Evolutionary conservation across 2,329 filamentous ascomycete genomes (phyloP).

Genomic region (Colletotrichum sp.): DNA sequence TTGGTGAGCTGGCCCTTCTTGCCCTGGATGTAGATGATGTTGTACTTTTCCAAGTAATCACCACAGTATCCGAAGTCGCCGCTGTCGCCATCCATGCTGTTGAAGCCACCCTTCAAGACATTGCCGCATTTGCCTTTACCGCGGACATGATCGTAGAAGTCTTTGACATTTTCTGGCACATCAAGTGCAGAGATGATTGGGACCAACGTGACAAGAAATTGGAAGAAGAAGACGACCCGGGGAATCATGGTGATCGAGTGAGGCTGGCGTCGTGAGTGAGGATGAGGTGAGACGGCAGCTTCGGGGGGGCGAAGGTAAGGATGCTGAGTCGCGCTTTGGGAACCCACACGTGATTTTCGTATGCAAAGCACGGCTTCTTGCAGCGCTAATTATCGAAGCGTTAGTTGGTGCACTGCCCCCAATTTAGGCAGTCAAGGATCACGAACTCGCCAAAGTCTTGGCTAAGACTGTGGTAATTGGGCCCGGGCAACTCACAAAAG

Average conservation of each 20-base stretch:
- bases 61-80: constrained; percentile 50
- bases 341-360: constrained; percentile 1
- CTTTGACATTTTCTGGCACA: constrained; percentile 44
- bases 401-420: constrained; percentile 1
- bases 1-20: constrained; percentile 47
- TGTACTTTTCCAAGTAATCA: constrained; percentile 43
- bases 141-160: constrained; percentile 45
- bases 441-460: constrained; percentile 1
- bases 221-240: not conserved
- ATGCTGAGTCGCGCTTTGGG: not conserved
- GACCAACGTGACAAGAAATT: not conserved
- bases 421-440: not conserved
- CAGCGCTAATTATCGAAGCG: not conserved
- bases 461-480: not conserved
- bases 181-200: constrained; percentile 26
- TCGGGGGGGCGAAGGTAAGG: not conserved
- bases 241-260: not conserved
- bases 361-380: not conserved
- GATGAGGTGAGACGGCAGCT: constrained; percentile 8
- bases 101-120: constrained; percentile 43
- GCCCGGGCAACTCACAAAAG: not conserved
- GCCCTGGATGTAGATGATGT: constrained; percentile 54
- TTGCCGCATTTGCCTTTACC: constrained; percentile 41
- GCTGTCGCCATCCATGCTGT: constrained; percentile 39
- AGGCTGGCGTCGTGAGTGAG: not conserved